A percentile compares a stretch with the other conserved stretches of the same genome.
Conservation (phyloP, 169 alveolate species). For the Plasmodium cynomolgi region DNA sequence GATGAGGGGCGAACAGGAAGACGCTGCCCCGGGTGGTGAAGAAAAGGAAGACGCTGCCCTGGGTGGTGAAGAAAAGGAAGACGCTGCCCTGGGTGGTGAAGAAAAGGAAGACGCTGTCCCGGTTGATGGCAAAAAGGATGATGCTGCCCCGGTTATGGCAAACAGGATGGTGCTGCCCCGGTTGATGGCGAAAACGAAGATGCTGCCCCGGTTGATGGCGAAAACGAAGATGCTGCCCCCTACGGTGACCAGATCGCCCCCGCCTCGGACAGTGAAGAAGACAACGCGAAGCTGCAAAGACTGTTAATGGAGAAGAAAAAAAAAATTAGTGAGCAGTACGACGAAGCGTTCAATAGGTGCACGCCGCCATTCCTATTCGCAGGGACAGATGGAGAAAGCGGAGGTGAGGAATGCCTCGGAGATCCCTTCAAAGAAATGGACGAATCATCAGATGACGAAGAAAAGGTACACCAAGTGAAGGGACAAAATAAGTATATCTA, state of each 20-base stretch:
- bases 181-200: neutral
- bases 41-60: neutral
- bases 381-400: neutral
- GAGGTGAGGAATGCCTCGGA: neutral
- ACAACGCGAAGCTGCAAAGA: neutral
- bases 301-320: slow-evolving; percentile 35
- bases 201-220: neutral
- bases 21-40: neutral
- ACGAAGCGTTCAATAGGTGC: neutral
- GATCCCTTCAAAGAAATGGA: neutral
- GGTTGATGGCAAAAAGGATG: neutral
- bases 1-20: neutral
- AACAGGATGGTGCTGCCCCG: neutral
- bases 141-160: neutral
- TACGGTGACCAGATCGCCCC: neutral
- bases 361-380: neutral
- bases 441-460: neutral
- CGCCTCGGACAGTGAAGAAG: neutral
- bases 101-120: neutral
- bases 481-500: slow-evolving; percentile 26
- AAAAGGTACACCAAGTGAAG: neutral
- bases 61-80: neutral
- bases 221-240: neutral
- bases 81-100: neutral
- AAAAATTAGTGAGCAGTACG: slow-evolving; percentile 43